Evolutionary conservation across 768 basidiomycete species (phyloP), one percentile per base, ranked within the genome.

Genomic region (Termitomyces sp.): DNA sequence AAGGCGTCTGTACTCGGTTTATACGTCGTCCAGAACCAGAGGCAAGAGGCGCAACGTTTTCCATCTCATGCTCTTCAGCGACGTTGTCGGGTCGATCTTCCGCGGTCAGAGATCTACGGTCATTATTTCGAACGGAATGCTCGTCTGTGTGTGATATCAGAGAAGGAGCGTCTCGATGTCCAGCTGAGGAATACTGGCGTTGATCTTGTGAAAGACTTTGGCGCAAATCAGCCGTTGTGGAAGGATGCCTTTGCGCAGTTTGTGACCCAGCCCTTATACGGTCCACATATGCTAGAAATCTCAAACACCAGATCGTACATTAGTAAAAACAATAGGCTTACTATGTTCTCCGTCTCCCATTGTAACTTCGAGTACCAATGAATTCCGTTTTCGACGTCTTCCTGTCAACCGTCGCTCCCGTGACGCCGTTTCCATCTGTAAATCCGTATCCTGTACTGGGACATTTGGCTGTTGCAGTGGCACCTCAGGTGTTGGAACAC

Each of bases 1-100:
- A 63, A 29, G 62, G 62, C 7, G 62, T 63, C 42, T 60, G 62
- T 36, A 42, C 32, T 38, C 62, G 53, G n/a, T n/a, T 8, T n/a
- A 56, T 56, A 14, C 55, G 31, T 37, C 54, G 53, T 11, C 50
- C 8, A 14, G 34, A 29, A 58, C 48, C 38, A n/a, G 12, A 38
- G 1, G 14, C 34, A 8, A 34, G 46, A 48, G 20, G 20, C n/a
- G 6, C 46, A 11, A 11, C 15, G 14, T 17, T 15, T 36, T 49
- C 37, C 20, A 10, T 14, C 20, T 32, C 48, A n/a, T 38, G 14
- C 0, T 20, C 52, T 31, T 48, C 4, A 25, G 3, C 8, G 8
- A 25, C 25, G 15, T 9, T 57, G 20, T 37, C 34, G 20, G 25
- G 9, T 48, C 38, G 34, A 38, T 38, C 48, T 49, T 49, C 46